Evolutionary conservation across 768 basidiomycete genomes (phyloP).

Genomic region (Phlebiopsis flavidoalba): DNA sequence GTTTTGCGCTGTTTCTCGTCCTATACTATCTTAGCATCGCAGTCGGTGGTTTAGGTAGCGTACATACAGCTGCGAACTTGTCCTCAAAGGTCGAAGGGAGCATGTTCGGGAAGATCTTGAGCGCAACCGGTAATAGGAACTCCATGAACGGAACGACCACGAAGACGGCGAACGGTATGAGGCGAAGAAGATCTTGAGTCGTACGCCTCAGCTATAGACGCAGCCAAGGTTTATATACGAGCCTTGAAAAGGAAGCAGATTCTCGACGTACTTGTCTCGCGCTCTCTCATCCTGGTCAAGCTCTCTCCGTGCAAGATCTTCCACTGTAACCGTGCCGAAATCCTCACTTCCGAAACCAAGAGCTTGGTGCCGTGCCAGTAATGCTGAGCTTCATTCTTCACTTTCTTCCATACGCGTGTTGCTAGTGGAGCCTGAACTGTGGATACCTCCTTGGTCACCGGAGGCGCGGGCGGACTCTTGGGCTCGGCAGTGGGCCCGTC

Average conservation of each 20-base stretch:
- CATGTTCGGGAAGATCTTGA: slow-evolving; percentile 98
- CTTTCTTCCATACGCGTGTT: slow-evolving; percentile 79
- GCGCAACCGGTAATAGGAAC: slow-evolving; percentile 87
- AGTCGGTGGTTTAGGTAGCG: slow-evolving; percentile 2
- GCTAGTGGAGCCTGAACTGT: slow-evolving; percentile 41
- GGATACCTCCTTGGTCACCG: slow-evolving; percentile 19
- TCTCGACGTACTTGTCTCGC: slow-evolving; percentile 68
- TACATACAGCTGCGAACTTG: slow-evolving; percentile 83
- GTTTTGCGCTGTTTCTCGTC: slow-evolving; percentile 96
- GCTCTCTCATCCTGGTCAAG: slow-evolving; percentile 88
- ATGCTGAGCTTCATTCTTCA: slow-evolving; percentile 94
- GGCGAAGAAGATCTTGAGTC: slow-evolving; percentile 85
- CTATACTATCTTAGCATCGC: slow-evolving; percentile 31
- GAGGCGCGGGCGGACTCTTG: slow-evolving; percentile 45
- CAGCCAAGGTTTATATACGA: background rate
- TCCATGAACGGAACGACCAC: slow-evolving; percentile 98
- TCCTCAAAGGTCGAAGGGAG: slow-evolving; percentile 98
- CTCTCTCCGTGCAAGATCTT: slow-evolving; percentile 89
- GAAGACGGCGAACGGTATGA: slow-evolving; percentile 95
- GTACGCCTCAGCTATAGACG: slow-evolving; percentile 78
- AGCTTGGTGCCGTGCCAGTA: slow-evolving; percentile 98
- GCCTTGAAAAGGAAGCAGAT: background rate
- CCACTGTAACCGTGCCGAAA: slow-evolving; percentile 82
- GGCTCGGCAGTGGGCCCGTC: slow-evolving; percentile 31
- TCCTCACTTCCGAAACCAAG: slow-evolving; percentile 89